Evolutionary conservation across 2,329 filamentous ascomycete species (phyloP).

Genomic region (Paecilomyces dactylethromorphus): DNA sequence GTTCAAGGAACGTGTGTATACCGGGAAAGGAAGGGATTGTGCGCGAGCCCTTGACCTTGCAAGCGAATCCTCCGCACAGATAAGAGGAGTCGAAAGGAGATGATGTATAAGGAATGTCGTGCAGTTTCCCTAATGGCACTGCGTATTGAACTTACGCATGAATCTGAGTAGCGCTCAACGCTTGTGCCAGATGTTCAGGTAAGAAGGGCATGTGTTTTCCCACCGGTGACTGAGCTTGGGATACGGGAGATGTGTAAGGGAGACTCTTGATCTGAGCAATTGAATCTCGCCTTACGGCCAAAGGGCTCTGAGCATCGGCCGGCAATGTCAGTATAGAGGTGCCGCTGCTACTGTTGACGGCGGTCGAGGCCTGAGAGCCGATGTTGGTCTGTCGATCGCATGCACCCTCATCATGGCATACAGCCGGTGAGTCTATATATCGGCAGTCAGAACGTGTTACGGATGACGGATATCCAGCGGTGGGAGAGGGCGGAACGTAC

Average conservation of each 20-base stretch:
- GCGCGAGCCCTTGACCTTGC: neutral
- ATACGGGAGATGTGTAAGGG: slow-evolving; percentile 23
- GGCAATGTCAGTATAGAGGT: slow-evolving; percentile 28
- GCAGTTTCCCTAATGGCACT: neutral
- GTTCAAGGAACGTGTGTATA: neutral
- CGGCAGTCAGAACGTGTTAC: neutral
- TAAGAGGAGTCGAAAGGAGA: neutral
- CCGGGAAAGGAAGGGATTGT: neutral
- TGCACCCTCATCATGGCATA: slow-evolving; percentile 16
- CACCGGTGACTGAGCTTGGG: slow-evolving; percentile 19
- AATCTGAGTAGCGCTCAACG: slow-evolving; percentile 30
- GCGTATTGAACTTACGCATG: slow-evolving; percentile 13
- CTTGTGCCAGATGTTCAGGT: slow-evolving; percentile 29
- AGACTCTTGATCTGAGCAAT: slow-evolving; percentile 24
- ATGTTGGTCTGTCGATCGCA: slow-evolving; percentile 18
- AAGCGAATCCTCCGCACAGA: neutral
- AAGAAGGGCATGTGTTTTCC: slow-evolving; percentile 23
- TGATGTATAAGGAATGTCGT: neutral
- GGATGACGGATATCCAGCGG: neutral
- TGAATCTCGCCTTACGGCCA: slow-evolving; percentile 15
- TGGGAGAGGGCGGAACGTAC: slow-evolving; percentile 4
- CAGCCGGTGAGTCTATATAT: slow-evolving; percentile 12
- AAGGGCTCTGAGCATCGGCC: slow-evolving; percentile 17
- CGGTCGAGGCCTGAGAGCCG: slow-evolving; percentile 30
- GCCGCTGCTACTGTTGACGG: slow-evolving; percentile 27